Evolutionary conservation across 805 yeast species (phyloP).

Genomic region (Lachancea cidri): DNA sequence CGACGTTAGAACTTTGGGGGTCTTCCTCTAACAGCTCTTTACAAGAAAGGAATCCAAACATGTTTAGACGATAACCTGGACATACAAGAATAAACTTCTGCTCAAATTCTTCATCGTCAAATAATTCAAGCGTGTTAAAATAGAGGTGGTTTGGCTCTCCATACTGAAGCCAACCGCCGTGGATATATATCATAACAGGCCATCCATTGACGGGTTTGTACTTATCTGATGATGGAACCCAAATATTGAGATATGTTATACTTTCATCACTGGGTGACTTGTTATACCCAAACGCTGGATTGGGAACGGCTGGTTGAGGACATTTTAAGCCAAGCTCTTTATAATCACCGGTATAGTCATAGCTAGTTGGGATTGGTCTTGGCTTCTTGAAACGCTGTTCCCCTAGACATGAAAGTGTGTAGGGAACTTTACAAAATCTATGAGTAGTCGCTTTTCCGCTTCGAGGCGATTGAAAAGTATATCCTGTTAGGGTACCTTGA

Average conservation of each 20-base stretch:
- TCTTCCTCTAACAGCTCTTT: slow-evolving; percentile 36
- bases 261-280: slow-evolving; percentile 24
- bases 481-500: not conserved
- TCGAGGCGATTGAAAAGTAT: not conserved
- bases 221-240: slow-evolving; percentile 33
- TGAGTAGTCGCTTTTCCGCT: slow-evolving; percentile 4
- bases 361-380: slow-evolving; percentile 29
- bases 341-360: slow-evolving; percentile 38
- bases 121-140: slow-evolving; percentile 25
- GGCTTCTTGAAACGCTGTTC: slow-evolving; percentile 34
- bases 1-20: slow-evolving; percentile 34
- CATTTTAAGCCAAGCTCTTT: slow-evolving; percentile 32
- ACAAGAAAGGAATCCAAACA: slow-evolving; percentile 35
- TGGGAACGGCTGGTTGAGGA: slow-evolving; percentile 36
- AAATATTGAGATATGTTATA: slow-evolving; percentile 35
- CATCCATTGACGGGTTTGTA: slow-evolving; percentile 37
- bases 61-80: slow-evolving; percentile 39
- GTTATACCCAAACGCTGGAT: slow-evolving; percentile 22
- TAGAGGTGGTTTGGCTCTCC: slow-evolving; percentile 27
- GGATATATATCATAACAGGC: slow-evolving; percentile 39
- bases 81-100: slow-evolving; percentile 36
- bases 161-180: slow-evolving; percentile 42
- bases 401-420: slow-evolving; percentile 32
- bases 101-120: slow-evolving; percentile 21
- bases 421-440: slow-evolving; percentile 33